These are phyloP conservation scores for Ustilaginoidea virens DNA, from an alignment of 2,329 filamentous ascomycete genomes.

Conservation along the genomic window DNA sequence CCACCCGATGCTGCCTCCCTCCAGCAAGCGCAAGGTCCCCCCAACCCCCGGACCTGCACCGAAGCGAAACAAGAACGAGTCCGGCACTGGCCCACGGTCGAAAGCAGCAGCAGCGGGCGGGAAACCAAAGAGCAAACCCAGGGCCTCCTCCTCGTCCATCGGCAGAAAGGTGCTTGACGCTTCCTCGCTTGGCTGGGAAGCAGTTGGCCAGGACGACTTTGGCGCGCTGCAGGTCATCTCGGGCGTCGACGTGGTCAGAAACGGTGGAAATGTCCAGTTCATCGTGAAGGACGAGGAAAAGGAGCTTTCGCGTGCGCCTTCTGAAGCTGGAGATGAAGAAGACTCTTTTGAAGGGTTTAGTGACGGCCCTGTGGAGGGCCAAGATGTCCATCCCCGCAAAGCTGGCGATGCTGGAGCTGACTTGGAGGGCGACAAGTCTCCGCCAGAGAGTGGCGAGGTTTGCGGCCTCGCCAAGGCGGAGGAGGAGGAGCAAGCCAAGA, in stretches of 20 bases:
- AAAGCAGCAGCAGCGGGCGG: background rate
- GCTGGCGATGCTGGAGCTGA: constrained; percentile 15
- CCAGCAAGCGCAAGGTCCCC: constrained; percentile 24
- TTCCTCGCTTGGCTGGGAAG: constrained; percentile 41
- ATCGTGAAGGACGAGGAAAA: constrained; percentile 20
- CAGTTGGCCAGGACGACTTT: constrained; percentile 90
- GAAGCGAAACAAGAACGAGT: constrained; percentile 20
- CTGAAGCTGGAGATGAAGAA: constrained; percentile 18
- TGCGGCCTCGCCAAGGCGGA: background rate
- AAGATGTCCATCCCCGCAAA: constrained; percentile 17
- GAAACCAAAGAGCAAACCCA: constrained; percentile 4
- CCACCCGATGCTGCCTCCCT: constrained; percentile 15
- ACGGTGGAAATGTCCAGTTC: constrained; percentile 44
- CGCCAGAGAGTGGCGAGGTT: background rate
- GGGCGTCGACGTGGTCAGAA: constrained; percentile 68
- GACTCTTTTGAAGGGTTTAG: constrained; percentile 53
- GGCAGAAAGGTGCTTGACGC: constrained; percentile 21
- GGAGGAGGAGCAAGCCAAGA: background rate
- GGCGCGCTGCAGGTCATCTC: constrained; percentile 85
- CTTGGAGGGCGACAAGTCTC: constrained; percentile 13
- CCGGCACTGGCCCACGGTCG: background rate
- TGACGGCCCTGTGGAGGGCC: constrained; percentile 25
- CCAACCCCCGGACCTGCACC: constrained; percentile 14
- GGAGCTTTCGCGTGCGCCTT: constrained; percentile 6
- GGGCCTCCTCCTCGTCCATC: constrained; percentile 6